Base-by-base conservation (phyloP, 306 rosid species). In the Oemleria cerasiformis region DNA sequence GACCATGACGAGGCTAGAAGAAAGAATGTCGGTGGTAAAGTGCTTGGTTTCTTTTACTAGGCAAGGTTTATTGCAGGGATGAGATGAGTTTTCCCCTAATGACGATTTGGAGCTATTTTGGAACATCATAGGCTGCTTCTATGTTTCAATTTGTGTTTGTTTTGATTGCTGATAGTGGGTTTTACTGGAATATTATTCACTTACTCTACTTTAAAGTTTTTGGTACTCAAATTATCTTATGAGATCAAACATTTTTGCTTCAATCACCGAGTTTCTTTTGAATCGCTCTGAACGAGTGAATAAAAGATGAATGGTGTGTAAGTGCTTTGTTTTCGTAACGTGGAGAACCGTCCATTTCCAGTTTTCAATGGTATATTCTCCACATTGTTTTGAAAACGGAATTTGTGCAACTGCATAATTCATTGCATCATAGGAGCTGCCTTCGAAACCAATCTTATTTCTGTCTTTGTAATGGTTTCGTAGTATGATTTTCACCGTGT, bases 11-110 rank as follows among this genome's bases (percentile, higher is more conserved):
- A 85, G 79, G 88, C 88, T 23, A 75, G 88, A 47, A 79, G 88
- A 63, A 85, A 85, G 82, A 85, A 85, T 17, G 88, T 85, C 0
- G 88, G 88, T 73, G 88, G 88, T 71, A 85, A 85, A 74, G 88
- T 85, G 58, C 88, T 85, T 76, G 88, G 88, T 61, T 85, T 85
- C 86, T 85, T 85, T 71, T 85, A 85, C 71, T 85, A 77, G 75
- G 57, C 43, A 7, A 55, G 53, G 40, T 15, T 13, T 65, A 34
- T 45, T 9, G 15, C 25, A 34, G 17, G 43, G 76, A 61, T 41
- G 70, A 57, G 58, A 13, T 8, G 39, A 23, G 13, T 41, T 68
- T 72, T 73, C 56, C 30, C 9, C 45, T 54, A 17, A 30, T 0
- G 73, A 66, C 39, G 66, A 47, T 72, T 67, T 66, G 41, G 78